Evolutionary conservation across 2,329 filamentous ascomycete species (phyloP), one percentile per base, ranked within the genome.

Genomic region (Domatiomyces catenatus): DNA sequence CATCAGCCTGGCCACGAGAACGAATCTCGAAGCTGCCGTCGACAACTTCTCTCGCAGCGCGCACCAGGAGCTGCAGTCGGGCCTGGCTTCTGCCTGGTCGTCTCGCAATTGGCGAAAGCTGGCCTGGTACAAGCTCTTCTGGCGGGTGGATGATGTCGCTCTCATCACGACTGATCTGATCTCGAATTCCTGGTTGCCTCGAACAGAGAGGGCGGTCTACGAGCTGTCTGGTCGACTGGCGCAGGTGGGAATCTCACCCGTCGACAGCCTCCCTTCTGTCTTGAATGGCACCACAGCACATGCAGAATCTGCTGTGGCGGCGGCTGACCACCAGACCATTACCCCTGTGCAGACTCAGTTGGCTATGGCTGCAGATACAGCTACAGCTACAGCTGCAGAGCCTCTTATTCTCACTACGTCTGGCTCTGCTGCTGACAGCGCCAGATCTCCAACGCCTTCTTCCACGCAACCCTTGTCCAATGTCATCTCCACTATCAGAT

Each of bases 121-220:
- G 3, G 76, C 81, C 15, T 96, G 90, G 89, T 95, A 87, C 84
- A 94, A 94, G 64, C 75, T 96, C 0, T 88, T 94, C 63, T 94
- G 88, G 88, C 80, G 87, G 18, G 88, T 92, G 20, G 90, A 96
- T 62, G 90, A 95, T 60, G 86, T 95, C 8, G 79, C 80, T 2
- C 84, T 90, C 75, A 80, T 94, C 50, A 81, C 84, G 2, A 79
- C 80, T 1, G 84, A 92, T 58, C 83, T 95, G 53, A 71, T 95
- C 2, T 76, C 78, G 53, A 80, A 81, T 56, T 75, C 77, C 5
- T 96, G 93, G 71, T 75, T 98, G 2, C 77, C 81, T 0, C 76
- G 76, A 2, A 83, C 89, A 0, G 89, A 95, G 65, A 81, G 82
- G 59, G 82, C 81, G 50, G 76, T 87, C n/a, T 82, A 94, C 46